phyloP scores from a whole-genome alignment of 1,284 basidiomycete genomes.

The Rhizoctonia solani region DNA sequence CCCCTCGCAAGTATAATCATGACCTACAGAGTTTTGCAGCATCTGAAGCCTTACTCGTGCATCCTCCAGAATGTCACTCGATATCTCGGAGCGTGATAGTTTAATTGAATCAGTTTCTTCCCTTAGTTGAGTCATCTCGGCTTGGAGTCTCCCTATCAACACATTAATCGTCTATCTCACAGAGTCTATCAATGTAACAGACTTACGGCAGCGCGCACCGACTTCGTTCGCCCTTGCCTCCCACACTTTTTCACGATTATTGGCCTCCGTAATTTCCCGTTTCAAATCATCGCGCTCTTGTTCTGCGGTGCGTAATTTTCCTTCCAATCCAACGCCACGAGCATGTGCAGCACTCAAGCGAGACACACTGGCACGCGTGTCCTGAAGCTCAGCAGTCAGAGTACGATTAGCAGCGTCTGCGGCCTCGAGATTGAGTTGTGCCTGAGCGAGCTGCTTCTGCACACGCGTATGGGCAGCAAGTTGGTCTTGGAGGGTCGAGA shows the following conservation, averaged over 20 bases:
- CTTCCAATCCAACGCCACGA: constrained; percentile 70
- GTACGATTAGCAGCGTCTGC: constrained; percentile 78
- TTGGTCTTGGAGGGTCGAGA: constrained; percentile 28
- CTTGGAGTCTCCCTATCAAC: constrained; percentile 67
- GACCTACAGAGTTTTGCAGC: constrained; percentile 52
- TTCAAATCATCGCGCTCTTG: constrained; percentile 84
- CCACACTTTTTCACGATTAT: constrained; percentile 68
- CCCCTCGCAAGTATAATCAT: constrained; percentile 44
- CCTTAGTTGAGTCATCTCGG: constrained; percentile 65
- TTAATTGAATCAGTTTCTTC: constrained; percentile 61
- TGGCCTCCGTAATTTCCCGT: constrained; percentile 79
- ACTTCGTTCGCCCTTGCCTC: constrained; percentile 67
- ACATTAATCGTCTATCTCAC: not conserved
- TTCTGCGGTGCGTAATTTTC: constrained; percentile 60
- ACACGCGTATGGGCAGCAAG: constrained; percentile 39
- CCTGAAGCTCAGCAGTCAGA: constrained; percentile 75
- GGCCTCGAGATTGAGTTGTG: constrained; percentile 80
- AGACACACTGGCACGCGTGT: constrained; percentile 70
- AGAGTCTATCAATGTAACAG: not conserved
- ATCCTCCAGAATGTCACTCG: constrained; percentile 71
- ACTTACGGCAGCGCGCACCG: constrained; percentile 59
- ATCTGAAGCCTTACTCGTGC: constrained; percentile 68
- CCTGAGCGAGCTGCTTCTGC: constrained; percentile 73
- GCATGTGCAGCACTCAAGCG: constrained; percentile 70
- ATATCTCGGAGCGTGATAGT: constrained; percentile 66